phyloP scores from a whole-genome alignment of 352 stramenopile genomes.

The Phytophthora kernoviae region DNA sequence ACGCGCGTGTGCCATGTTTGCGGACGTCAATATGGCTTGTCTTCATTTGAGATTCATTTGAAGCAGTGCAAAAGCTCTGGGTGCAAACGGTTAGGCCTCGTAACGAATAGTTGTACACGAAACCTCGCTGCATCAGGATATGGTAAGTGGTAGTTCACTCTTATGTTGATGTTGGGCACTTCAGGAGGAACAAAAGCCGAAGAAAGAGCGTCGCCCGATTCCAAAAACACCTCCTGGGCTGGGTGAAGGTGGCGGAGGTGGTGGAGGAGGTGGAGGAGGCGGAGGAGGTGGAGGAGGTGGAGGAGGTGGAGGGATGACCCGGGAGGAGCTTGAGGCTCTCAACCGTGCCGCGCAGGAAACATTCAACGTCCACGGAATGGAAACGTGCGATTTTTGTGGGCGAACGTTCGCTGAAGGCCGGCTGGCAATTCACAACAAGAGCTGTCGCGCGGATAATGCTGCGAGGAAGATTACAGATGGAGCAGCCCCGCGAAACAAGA shows the following conservation, averaged over 20 bases:
- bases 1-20: slow-evolving; percentile 84
- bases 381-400: slow-evolving; percentile 77
- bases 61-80: slow-evolving; percentile 89
- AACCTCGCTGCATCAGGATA: not conserved
- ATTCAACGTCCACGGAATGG: slow-evolving; percentile 79
- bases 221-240: slow-evolving; percentile 68
- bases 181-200: slow-evolving; percentile 74
- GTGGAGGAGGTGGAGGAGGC: not conserved
- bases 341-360: slow-evolving; percentile 68
- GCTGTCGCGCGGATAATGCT: slow-evolving; percentile 49
- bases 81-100: slow-evolving; percentile 51
- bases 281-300: no score
- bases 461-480: slow-evolving; percentile 58
- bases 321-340: slow-evolving; percentile 69
- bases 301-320: slow-evolving; percentile 39
- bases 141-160: not conserved
- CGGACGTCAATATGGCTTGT: slow-evolving; percentile 77
- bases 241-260: slow-evolving; percentile 23
- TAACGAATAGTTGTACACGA: no score
- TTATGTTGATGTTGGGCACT: not conserved
- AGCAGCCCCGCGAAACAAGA: slow-evolving; percentile 57
- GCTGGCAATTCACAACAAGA: slow-evolving; percentile 72
- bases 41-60: slow-evolving; percentile 84
- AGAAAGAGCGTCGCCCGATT: slow-evolving; percentile 58
- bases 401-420: slow-evolving; percentile 77